A percentile compares a stretch with the other conserved stretches of the same genome.
phyloP scores from a whole-genome alignment of 768 basidiomycete genomes.

The Arthromyces matolae region DNA sequence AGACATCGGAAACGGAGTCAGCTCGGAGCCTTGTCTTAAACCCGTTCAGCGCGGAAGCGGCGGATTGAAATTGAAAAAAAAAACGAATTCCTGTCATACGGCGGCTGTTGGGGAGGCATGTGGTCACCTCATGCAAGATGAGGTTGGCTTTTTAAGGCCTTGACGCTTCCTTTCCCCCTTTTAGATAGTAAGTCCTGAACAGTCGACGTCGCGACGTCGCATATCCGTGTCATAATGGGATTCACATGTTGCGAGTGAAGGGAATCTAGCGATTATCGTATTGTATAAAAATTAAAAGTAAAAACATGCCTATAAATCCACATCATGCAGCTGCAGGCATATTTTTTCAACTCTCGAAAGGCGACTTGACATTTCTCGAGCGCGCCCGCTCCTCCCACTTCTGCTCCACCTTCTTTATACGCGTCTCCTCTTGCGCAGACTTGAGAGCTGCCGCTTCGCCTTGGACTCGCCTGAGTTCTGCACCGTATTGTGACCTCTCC shows the following conservation, averaged over 20 bases:
- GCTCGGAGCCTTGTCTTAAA: not conserved
- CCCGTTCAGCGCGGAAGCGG: not conserved
- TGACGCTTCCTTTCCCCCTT: too few relatives aligned
- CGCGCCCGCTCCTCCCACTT: not conserved
- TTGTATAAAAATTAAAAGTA: not conserved
- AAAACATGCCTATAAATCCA: constrained; percentile 1
- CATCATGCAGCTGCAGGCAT: not conserved
- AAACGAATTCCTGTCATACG: not conserved
- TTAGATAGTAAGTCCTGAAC: too few relatives aligned
- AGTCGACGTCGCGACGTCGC: too few relatives aligned
- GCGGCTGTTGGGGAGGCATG: not conserved
- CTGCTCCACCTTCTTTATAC: not conserved
- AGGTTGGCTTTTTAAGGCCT: too few relatives aligned
- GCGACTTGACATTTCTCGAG: not conserved
- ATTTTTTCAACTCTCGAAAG: not conserved
- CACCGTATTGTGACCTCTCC: not conserved
- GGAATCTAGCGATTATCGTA: not conserved
- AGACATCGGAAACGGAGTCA: not conserved
- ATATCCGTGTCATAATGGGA: too few relatives aligned
- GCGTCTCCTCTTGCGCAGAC: too few relatives aligned
- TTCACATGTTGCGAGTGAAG: too few relatives aligned
- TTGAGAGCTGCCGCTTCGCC: not conserved
- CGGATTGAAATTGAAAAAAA: not conserved
- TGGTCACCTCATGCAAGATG: too few relatives aligned
- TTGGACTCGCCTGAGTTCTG: not conserved